These are phyloP conservation scores for Debaryomyces fabryi DNA, from an alignment of 1,139 yeast species.

Conservation along the genomic window DNA sequence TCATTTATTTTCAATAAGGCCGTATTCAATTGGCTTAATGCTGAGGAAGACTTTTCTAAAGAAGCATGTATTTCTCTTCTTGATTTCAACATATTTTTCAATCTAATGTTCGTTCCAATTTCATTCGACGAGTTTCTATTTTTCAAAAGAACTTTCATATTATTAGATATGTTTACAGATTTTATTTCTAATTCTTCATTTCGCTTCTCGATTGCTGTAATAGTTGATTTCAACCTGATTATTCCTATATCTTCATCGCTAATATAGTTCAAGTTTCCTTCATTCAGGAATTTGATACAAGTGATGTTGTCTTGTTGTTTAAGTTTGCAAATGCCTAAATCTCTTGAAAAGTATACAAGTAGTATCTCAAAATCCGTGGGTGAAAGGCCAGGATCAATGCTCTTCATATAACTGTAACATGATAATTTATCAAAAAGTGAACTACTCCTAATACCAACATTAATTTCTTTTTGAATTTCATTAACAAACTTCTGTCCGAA, in stretches of 20 bases:
- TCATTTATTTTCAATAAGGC: conserved; percentile 50
- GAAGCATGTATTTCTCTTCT: conserved; percentile 30
- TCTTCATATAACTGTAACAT: conserved; percentile 19
- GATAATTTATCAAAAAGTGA: conserved; percentile 23
- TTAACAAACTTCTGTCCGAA: conserved; percentile 17
- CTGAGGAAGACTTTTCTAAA: conserved; percentile 29
- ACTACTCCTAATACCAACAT: conserved; percentile 23
- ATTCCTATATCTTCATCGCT: conserved; percentile 36
- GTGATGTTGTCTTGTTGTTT: conserved; percentile 16
- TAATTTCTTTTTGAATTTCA: conserved; percentile 12
- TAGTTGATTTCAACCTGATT: conserved; percentile 25
- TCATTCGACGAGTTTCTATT: neutral
- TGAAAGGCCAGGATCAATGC: conserved; percentile 17
- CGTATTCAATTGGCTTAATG: conserved; percentile 39
- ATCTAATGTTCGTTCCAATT: neutral
- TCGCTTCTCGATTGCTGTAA: conserved; percentile 23
- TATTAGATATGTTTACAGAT: conserved; percentile 23
- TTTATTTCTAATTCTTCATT: conserved; percentile 24
- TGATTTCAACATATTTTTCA: conserved; percentile 17
- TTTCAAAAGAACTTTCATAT: conserved; percentile 13
- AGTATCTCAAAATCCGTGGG: conserved; percentile 27
- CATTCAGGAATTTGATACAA: conserved; percentile 27
- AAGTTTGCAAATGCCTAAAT: conserved; percentile 19
- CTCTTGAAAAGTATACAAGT: conserved; percentile 30
- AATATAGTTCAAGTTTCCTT: conserved; percentile 13